A percentile compares a stretch with the other conserved stretches of the same genome.
phyloP scores from a whole-genome alignment of 148 eudicot species.

The Fagopyrum tataricum region DNA sequence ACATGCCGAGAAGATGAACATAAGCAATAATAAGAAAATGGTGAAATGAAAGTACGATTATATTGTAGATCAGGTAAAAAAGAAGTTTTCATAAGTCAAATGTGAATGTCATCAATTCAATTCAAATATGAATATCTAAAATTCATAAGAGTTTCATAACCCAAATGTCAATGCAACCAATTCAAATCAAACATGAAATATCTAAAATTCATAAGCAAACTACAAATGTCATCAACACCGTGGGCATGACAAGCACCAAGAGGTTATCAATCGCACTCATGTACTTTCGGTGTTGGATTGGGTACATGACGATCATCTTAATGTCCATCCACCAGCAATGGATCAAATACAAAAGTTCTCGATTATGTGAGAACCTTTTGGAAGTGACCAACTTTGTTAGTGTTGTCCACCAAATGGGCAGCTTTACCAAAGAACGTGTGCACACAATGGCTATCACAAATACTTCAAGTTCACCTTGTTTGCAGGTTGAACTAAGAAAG shows the following conservation, averaged over 20 bases:
- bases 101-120: too few relatives aligned
- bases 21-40: too few relatives aligned
- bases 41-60: too few relatives aligned
- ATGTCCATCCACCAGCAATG: constrained; percentile 67
- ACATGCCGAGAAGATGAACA: too few relatives aligned
- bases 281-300: constrained; percentile 73
- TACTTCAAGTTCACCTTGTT: constrained; percentile 90
- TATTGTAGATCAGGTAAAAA: too few relatives aligned
- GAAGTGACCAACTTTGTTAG: constrained; percentile 97
- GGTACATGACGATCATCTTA: constrained; percentile 93
- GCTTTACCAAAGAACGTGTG: constrained; percentile 99
- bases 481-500: constrained; percentile 94
- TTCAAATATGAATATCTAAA: too few relatives aligned
- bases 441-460: constrained; percentile 95
- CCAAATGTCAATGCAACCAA: too few relatives aligned
- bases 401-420: constrained; percentile 95
- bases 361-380: constrained; percentile 86
- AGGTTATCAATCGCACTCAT: constrained; percentile 80
- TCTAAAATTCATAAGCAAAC: too few relatives aligned
- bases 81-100: too few relatives aligned
- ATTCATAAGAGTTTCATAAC: too few relatives aligned
- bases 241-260: constrained; percentile 96
- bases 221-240: too few relatives aligned
- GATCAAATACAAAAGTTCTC: constrained; percentile 94
- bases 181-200: too few relatives aligned